phyloP scores from a whole-genome alignment of 306 rosid species.

The Betula pendula region DNA sequence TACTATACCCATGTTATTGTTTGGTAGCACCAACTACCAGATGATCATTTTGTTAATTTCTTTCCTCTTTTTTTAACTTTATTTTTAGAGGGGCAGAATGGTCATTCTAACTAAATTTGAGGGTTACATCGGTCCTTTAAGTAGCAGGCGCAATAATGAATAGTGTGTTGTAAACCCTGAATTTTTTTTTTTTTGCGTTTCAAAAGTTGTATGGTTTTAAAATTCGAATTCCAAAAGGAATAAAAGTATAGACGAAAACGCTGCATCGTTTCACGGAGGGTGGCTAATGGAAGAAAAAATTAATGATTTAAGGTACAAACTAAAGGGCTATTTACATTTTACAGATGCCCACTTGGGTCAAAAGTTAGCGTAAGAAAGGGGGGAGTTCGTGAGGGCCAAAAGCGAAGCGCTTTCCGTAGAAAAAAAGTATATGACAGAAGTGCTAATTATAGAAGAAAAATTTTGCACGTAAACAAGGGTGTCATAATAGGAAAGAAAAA shows the following conservation, averaged over 20 bases:
- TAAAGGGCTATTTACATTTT: background rate
- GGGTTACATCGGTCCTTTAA: too few species aligned
- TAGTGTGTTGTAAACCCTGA: too few species aligned
- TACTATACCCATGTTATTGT: too few species aligned
- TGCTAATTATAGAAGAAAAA: background rate
- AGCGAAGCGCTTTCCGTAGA: background rate
- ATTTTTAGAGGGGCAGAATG: background rate
- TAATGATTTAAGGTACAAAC: background rate
- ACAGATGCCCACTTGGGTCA: background rate
- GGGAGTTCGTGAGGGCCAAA: background rate
- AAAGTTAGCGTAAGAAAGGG: background rate
- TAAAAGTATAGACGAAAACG: background rate
- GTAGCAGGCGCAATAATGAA: too few species aligned
- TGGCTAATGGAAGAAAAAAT: background rate
- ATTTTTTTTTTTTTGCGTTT: background rate
- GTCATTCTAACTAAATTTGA: background rate
- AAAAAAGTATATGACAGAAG: background rate
- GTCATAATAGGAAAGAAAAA: background rate
- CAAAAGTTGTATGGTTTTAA: background rate
- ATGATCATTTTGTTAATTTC: too few species aligned
- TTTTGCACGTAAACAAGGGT: background rate
- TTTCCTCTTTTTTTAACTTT: too few species aligned
- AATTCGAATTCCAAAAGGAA: background rate
- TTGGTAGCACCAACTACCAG: too few species aligned
- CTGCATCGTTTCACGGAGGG: background rate